Evolutionary conservation across 2,329 filamentous ascomycete species (phyloP).

Genomic region (Capronia epimyces): DNA sequence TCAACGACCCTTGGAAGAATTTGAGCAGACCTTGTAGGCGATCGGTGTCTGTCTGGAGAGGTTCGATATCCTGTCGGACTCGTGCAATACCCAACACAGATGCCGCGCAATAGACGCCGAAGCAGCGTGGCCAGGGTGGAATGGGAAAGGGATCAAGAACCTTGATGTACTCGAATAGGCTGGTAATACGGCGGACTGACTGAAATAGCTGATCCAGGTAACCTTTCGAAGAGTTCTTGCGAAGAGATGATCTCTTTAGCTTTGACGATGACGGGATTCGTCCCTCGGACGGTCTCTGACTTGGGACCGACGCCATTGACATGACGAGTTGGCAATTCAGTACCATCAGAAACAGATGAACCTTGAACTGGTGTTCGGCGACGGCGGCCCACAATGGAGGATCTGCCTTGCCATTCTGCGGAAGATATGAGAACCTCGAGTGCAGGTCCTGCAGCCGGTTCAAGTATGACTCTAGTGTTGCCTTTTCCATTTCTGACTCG

Average conservation of each 20-base stretch:
- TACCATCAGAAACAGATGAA: conserved; percentile 17
- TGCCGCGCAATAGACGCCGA: conserved; percentile 19
- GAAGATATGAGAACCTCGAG: conserved; percentile 9
- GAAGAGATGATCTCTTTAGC: conserved; percentile 2
- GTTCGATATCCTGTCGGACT: conserved; percentile 16
- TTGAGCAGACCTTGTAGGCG: conserved; percentile 9
- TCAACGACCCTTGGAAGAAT: conserved; percentile 12
- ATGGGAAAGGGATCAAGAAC: conserved; percentile 10
- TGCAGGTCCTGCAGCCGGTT: conserved; percentile 8
- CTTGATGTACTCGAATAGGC: conserved; percentile 17
- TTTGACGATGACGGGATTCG: not conserved
- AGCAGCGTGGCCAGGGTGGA: conserved; percentile 19
- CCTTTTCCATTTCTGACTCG: not conserved
- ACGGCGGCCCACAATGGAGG: conserved; percentile 4
- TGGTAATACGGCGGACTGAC: conserved; percentile 13
- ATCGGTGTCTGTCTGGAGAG: conserved; percentile 9
- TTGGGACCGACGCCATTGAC: conserved; percentile 3
- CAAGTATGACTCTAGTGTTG: conserved; percentile 5
- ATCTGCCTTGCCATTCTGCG: conserved; percentile 9
- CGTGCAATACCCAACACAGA: conserved; percentile 18
- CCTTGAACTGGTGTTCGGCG: conserved; percentile 18
- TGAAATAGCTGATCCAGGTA: conserved; percentile 13
- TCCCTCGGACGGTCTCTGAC: not conserved
- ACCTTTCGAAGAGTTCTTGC: conserved; percentile 3
- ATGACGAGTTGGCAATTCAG: conserved; percentile 9